Evolutionary conservation across 2,329 filamentous ascomycete genomes (phyloP).

Genomic region (Lachnellula occidentalis): DNA sequence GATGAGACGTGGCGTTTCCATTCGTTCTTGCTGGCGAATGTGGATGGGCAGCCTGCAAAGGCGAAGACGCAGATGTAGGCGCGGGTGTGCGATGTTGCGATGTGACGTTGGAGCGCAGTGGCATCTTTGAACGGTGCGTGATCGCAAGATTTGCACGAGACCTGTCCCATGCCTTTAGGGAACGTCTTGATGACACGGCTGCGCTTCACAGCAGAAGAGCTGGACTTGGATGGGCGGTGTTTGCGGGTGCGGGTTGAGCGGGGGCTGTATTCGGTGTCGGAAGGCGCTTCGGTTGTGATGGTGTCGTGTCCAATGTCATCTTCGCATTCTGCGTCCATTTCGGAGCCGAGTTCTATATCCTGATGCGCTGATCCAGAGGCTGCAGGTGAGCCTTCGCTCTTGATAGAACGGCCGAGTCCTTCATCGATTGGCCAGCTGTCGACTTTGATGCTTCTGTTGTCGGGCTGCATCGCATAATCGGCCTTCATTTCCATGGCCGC

Average conservation of each 20-base stretch:
- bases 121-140: conserved; percentile 41
- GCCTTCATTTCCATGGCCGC: conserved; percentile 11
- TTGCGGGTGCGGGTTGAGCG: conserved; percentile 15
- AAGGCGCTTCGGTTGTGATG: conserved; percentile 8
- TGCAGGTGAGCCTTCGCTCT: conserved; percentile 18
- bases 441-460: neutral
- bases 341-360: conserved; percentile 3
- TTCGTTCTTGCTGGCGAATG: conserved; percentile 81
- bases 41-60: conserved; percentile 67
- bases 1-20: conserved; percentile 87
- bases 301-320: conserved; percentile 6
- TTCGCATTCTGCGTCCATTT: conserved; percentile 15
- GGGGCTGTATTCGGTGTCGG: conserved; percentile 25
- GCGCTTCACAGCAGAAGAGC: conserved; percentile 11
- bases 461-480: conserved; percentile 11
- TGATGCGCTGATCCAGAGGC: neutral
- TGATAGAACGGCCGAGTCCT: conserved; percentile 23
- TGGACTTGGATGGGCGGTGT: conserved; percentile 2
- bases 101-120: conserved; percentile 42
- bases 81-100: conserved; percentile 43
- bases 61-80: conserved; percentile 74
- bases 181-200: conserved; percentile 7
- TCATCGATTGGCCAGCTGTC: conserved; percentile 17
- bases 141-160: conserved; percentile 19
- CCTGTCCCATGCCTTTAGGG: neutral